Evolutionary conservation across 2,329 filamentous ascomycete species (phyloP).

Genomic region (Colletotrichum euphorbiae): DNA sequence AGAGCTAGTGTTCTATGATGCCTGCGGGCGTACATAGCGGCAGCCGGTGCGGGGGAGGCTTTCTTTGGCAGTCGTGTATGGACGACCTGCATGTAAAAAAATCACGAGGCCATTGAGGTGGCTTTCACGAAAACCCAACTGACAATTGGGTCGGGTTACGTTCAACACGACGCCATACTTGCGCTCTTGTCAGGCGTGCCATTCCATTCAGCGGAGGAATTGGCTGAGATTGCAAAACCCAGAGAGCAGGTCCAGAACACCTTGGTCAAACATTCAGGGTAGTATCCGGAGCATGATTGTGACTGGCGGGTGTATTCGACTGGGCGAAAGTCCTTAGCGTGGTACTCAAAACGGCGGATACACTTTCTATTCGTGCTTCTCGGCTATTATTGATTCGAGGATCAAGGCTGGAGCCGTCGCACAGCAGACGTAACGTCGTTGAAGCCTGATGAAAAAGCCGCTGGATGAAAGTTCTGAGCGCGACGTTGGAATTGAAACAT

Average conservation of each 20-base stretch:
- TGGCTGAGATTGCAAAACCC: neutral
- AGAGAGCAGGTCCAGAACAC: constrained; percentile 20
- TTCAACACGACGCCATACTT: neutral
- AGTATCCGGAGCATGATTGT: constrained; percentile 19
- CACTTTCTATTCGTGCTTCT: constrained; percentile 27
- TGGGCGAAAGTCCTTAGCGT: neutral
- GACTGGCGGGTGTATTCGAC: constrained; percentile 12
- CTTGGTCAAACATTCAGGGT: constrained; percentile 21
- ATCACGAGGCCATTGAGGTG: constrained; percentile 10
- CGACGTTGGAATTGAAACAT: neutral
- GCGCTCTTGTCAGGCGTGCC: neutral
- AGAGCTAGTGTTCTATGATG: constrained; percentile 1
- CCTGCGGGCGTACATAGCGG: constrained; percentile 6
- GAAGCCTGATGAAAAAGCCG: constrained; percentile 17
- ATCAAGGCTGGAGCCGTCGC: neutral
- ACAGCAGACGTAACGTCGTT: constrained; percentile 24
- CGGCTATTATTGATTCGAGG: neutral
- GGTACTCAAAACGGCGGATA: constrained; percentile 25
- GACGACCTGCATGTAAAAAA: constrained; percentile 6
- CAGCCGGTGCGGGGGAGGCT: constrained; percentile 33
- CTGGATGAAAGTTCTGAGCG: neutral
- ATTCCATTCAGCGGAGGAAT: neutral
- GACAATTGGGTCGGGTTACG: neutral
- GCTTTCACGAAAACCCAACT: neutral
- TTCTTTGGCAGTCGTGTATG: constrained; percentile 6